Evolutionary conservation across 257 asterid species (phyloP).

Genomic region (Solanum etuberosum): DNA sequence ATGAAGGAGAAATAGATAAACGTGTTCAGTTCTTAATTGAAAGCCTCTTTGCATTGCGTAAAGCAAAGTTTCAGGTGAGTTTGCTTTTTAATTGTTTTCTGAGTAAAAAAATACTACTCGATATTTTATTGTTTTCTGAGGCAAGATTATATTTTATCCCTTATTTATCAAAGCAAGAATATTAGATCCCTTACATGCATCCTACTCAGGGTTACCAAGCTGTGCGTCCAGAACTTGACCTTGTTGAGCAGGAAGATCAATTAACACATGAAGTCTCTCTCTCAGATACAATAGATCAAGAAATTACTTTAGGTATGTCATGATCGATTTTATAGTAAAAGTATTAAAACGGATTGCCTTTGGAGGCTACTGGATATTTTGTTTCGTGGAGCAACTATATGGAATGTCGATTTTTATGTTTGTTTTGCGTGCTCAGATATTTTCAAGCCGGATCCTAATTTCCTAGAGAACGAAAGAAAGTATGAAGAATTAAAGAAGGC

Average conservation of each 20-base stretch:
- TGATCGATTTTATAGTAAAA: neutral
- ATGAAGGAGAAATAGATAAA: slow-evolving; percentile 90
- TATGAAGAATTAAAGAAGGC: slow-evolving; percentile 88
- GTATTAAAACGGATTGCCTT: neutral
- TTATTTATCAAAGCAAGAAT: neutral
- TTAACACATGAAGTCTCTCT: slow-evolving; percentile 84
- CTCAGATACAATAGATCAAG: slow-evolving; percentile 50
- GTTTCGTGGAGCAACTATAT: neutral
- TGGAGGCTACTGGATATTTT: neutral
- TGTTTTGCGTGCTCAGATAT: slow-evolving; percentile 29
- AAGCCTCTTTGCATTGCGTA: slow-evolving; percentile 86
- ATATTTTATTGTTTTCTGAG: neutral
- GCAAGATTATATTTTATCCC: neutral
- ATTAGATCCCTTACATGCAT: neutral
- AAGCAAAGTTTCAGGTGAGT: slow-evolving; percentile 86
- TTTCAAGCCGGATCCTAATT: slow-evolving; percentile 82
- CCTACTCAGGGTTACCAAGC: slow-evolving; percentile 67
- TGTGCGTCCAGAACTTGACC: slow-evolving; percentile 79
- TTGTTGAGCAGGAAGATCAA: slow-evolving; percentile 92
- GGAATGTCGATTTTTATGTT: neutral
- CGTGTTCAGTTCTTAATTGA: slow-evolving; percentile 85
- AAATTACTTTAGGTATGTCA: slow-evolving; percentile 47
- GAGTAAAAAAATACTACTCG: neutral
- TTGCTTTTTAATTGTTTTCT: neutral
- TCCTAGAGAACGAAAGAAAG: slow-evolving; percentile 58